Evolutionary conservation across 2,329 filamentous ascomycete species (phyloP).

Genomic region (Cladosporium sp.): DNA sequence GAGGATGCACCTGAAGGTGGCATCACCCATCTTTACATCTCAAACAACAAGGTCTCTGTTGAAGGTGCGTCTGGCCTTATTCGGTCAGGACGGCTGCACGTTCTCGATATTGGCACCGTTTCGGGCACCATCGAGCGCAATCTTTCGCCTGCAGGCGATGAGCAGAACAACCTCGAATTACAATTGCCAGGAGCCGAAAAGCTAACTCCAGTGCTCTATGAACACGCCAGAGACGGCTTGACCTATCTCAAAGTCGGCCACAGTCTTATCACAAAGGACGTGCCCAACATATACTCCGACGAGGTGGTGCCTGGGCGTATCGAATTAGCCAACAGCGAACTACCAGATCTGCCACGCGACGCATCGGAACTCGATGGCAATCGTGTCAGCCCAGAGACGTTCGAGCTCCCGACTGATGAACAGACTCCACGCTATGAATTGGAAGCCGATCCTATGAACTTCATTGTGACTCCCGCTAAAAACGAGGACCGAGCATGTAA

Average conservation of each 20-base stretch:
- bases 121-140: constrained; percentile 35
- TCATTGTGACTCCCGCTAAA: constrained; percentile 37
- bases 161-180: constrained; percentile 27
- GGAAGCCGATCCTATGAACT: constrained; percentile 40
- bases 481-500: constrained; percentile 32
- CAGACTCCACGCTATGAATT: constrained; percentile 40
- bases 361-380: constrained; percentile 37
- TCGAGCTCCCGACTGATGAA: constrained; percentile 32
- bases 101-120: constrained; percentile 58
- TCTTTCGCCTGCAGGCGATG: constrained; percentile 30
- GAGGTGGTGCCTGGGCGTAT: constrained; percentile 31
- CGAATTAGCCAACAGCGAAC: constrained; percentile 33
- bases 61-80: constrained; percentile 58
- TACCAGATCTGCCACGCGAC: constrained; percentile 26
- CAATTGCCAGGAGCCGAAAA: constrained; percentile 56
- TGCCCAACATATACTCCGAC: constrained; percentile 29
- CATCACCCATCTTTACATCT: constrained; percentile 62
- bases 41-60: constrained; percentile 57
- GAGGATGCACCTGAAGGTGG: constrained; percentile 58
- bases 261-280: constrained; percentile 49
- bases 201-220: constrained; percentile 54
- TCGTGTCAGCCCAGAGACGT: constrained; percentile 26
- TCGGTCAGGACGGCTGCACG: constrained; percentile 54
- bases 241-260: constrained; percentile 60
- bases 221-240: constrained; percentile 44